Evolutionary conservation across 768 basidiomycete genomes (phyloP), one percentile per base, ranked within the genome.

Genomic region (Termitomyces sp.): DNA sequence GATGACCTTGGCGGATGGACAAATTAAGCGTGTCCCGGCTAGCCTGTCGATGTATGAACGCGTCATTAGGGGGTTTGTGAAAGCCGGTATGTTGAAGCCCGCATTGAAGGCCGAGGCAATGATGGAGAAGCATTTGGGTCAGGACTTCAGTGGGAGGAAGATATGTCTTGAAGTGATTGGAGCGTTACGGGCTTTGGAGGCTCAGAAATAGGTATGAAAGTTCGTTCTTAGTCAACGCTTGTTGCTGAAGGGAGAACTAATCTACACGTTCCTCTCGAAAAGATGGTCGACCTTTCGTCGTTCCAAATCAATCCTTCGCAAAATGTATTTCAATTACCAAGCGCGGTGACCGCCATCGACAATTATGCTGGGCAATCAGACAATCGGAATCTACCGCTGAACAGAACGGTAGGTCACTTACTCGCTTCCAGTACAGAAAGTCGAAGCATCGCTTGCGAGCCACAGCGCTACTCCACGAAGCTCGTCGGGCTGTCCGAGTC

Each of bases 401-500:
- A n/a, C 4, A 8, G 12, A 27, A 14, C 13, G 12, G 6, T 41
- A 32, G 6, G 31, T 31, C 24, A 71, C 74, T 65, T 60, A 77
- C 76, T 88, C 83, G 83, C 86, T 87, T 0, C 87, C 88, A 0
- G 87, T 90, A 64, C 83, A 87, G 67, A 83, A 90, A 9, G 80
- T 84, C 4, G 83, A 84, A n/a, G 84, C 86, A 58, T 87, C 84
- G 42, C 80, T 80, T 13, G 85, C 83, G 0, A 90, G 74, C 84
- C 86, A 90, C 0, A 82, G 67, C 16, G 80, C 78, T 0, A 83
- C 84, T 0, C 88, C 87, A 0, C 87, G 75, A 63, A 90, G 65
- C 68, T 91, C 89, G 62, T 88, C 84, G 0, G 86, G 80, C 3
- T 78, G 73, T 4, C 86, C 89, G 4, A 91, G 74, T 10, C 88